A percentile compares a stretch with the other conserved stretches of the same genome.
phyloP scores from a whole-genome alignment of 139 green algal genomes.

The Edaphochlamys debaryana region DNA sequence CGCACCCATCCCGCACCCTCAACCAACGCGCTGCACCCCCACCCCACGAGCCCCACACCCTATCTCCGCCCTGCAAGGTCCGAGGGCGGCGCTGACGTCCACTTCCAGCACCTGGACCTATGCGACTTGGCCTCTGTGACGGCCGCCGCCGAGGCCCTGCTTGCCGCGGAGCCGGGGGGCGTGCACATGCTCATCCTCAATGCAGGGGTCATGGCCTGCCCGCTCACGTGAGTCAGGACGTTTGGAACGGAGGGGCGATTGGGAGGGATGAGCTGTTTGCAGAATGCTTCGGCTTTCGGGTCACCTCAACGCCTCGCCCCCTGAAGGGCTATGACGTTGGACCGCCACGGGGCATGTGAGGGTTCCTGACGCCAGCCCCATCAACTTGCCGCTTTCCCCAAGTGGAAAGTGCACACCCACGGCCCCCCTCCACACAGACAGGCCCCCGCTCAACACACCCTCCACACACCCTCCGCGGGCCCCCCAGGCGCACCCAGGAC shows the following conservation, averaged over 20 bases:
- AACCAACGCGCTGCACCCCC: too few species aligned
- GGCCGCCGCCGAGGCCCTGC: not conserved
- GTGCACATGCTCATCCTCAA: constrained; percentile 25
- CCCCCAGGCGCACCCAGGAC: not conserved
- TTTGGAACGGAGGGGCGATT: not conserved
- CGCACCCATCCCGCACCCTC: too few species aligned
- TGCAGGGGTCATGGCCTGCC: constrained; percentile 23
- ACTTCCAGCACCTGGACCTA: not conserved
- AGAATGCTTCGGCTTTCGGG: not conserved
- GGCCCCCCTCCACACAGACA: not conserved
- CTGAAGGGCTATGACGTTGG: too few species aligned
- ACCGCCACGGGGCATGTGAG: not conserved
- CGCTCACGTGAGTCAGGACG: constrained; percentile 4
- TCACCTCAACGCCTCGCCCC: too few species aligned
- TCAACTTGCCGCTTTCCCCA: too few species aligned
- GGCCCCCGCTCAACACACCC: not conserved
- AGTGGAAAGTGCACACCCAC: too few species aligned
- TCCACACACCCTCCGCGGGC: not conserved
- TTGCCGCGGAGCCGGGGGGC: not conserved
- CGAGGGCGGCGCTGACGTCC: not conserved
- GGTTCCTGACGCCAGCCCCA: too few species aligned
- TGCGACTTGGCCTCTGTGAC: not conserved
- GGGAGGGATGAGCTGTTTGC: not conserved
- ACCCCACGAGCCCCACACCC: too few species aligned
- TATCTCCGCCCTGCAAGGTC: too few species aligned